Conservation (phyloP, 2,329 filamentous ascomycete genomes). For the Aureobasidium sp. region DNA sequence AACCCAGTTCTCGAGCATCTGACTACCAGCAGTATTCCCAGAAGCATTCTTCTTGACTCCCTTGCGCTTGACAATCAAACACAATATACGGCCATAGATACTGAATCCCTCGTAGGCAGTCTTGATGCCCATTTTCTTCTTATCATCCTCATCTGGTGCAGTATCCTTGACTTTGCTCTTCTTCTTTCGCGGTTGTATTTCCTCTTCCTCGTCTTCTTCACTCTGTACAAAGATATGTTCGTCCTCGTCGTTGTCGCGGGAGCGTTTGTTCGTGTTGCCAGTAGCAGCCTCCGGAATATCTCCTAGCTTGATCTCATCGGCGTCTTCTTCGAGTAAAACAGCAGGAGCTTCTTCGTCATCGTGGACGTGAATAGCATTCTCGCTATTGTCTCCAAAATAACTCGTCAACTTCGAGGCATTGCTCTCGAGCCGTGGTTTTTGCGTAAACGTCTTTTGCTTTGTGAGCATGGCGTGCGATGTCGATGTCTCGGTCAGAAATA, state of each 20-base stretch:
- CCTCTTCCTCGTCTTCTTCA: constrained; percentile 31
- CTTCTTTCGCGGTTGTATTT: constrained; percentile 25
- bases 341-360: constrained; percentile 41
- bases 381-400: constrained; percentile 36
- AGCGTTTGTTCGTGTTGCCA: constrained; percentile 20
- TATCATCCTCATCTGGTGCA: constrained; percentile 52
- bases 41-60: constrained; percentile 36
- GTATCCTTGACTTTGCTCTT: constrained; percentile 21
- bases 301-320: constrained; percentile 39
- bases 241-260: constrained; percentile 18
- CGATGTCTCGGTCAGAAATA: constrained; percentile 82
- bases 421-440: constrained; percentile 37
- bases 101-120: constrained; percentile 92
- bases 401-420: constrained; percentile 42
- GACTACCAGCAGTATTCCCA: constrained; percentile 24
- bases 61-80: constrained; percentile 76
- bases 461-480: constrained; percentile 80
- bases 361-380: constrained; percentile 35
- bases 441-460: constrained; percentile 68
- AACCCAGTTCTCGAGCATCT: constrained; percentile 37
- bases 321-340: constrained; percentile 44
- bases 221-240: constrained; percentile 32
- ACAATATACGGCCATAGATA: constrained; percentile 89
- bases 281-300: constrained; percentile 47
- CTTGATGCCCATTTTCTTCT: constrained; percentile 83